Percentiles rank a stretch among this genome's conserved stretches.
phyloP scores from a whole-genome alignment of 148 eudicot genomes.

The Fallopia convolvulus region DNA sequence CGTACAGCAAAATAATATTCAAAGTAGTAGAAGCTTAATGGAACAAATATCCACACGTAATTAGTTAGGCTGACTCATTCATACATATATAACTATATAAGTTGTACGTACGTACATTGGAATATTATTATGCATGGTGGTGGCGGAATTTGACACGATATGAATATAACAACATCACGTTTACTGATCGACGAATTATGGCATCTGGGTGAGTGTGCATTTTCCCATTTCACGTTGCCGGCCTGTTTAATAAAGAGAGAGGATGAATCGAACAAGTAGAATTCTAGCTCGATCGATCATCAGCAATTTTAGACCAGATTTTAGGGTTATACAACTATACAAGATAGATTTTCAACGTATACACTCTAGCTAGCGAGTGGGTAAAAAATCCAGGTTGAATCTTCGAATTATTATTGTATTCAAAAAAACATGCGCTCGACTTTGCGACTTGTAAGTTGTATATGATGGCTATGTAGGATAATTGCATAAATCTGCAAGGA shows the following conservation, averaged over 20 bases:
- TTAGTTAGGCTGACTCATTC: neutral
- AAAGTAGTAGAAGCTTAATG: neutral
- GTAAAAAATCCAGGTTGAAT: too few species aligned
- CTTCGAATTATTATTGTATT: too few species aligned
- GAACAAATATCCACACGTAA: neutral
- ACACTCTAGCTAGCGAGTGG: too few species aligned
- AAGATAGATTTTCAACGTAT: too few species aligned
- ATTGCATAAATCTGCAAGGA: too few species aligned
- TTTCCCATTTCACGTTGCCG: neutral
- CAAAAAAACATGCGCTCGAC: too few species aligned
- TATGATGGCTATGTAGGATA: too few species aligned
- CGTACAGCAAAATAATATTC: neutral
- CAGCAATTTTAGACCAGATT: too few species aligned
- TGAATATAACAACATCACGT: neutral
- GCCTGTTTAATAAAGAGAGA: neutral
- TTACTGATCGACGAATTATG: neutral
- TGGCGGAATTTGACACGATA: neutral
- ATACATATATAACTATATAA: too few species aligned
- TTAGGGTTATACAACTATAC: too few species aligned
- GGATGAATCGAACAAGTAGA: neutral
- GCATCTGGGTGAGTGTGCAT: neutral
- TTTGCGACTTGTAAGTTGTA: too few species aligned
- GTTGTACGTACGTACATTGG: neutral
- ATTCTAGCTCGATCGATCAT: neutral
- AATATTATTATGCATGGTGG: neutral